Conservation (phyloP, 2,329 filamentous ascomycete genomes). For the Colletotrichum godetiae region DNA sequence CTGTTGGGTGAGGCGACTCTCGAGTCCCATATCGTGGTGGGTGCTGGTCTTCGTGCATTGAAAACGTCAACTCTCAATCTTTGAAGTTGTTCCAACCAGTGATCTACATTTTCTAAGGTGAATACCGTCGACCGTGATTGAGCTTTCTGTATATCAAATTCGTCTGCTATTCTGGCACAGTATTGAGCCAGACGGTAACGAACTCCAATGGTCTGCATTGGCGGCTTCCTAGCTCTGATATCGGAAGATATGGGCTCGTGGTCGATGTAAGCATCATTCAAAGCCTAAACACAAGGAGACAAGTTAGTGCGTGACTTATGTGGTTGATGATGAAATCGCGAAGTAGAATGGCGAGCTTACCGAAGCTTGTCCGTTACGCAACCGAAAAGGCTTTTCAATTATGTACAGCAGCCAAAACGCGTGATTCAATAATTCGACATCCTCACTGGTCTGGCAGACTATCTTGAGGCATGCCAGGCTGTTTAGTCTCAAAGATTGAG, state of each 20-base stretch:
- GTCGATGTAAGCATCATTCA: neutral
- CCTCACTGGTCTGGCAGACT: neutral
- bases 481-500: neutral
- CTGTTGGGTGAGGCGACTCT: neutral
- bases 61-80: neutral
- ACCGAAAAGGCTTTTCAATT: neutral
- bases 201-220: neutral
- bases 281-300: neutral
- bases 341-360: neutral
- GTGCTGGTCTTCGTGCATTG: neutral
- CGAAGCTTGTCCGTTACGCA: neutral
- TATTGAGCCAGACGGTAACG: neutral
- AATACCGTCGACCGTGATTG: neutral
- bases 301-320: neutral
- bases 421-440: neutral
- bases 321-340: neutral
- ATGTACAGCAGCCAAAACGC: slow-evolving; percentile 1
- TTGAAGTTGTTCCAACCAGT: neutral
- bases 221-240: neutral
- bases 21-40: neutral
- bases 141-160: neutral
- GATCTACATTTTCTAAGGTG: neutral
- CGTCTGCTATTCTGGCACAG: neutral
- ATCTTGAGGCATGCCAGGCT: neutral
- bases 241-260: neutral